Percentiles rank a stretch among this genome's conserved stretches.
These are phyloP conservation scores for Mucor sp. DNA, from an alignment of 371 early-diverging fungal genomes.

Conservation along the genomic window DNA sequence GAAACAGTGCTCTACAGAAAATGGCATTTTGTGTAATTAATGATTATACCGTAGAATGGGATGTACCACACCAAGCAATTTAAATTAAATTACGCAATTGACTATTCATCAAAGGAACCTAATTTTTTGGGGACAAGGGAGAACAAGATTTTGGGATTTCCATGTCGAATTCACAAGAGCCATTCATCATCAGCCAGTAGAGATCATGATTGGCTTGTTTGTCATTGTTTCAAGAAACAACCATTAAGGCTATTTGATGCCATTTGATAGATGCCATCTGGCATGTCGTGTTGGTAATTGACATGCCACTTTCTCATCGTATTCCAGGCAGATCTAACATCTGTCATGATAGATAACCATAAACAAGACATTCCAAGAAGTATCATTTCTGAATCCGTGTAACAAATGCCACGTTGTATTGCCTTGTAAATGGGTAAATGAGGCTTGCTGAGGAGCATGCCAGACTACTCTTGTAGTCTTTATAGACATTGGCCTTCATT, in stretches of 20 bases:
- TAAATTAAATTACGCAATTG: not conserved
- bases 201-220: not conserved
- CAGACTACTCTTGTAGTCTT: not conserved
- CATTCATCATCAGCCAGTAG: not conserved
- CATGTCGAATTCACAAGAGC: not conserved
- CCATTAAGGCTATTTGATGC: too few species aligned
- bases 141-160: not conserved
- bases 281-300: not conserved
- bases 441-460: not conserved
- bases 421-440: not conserved
- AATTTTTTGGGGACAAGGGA: not conserved
- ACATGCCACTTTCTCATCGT: not conserved
- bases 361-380: not conserved
- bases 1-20: not conserved
- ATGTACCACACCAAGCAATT: not conserved
- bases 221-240: too few species aligned
- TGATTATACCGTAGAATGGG: not conserved
- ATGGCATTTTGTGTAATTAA: not conserved
- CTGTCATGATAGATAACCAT: not conserved
- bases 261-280: too few species aligned
- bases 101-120: not conserved
- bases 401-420: conserved; percentile 9
- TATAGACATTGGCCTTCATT: too few species aligned
- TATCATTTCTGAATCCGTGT: not conserved
- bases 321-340: not conserved